Conservation (phyloP, 2,329 filamentous ascomycete genomes). For the Aspergillus floridensis region DNA sequence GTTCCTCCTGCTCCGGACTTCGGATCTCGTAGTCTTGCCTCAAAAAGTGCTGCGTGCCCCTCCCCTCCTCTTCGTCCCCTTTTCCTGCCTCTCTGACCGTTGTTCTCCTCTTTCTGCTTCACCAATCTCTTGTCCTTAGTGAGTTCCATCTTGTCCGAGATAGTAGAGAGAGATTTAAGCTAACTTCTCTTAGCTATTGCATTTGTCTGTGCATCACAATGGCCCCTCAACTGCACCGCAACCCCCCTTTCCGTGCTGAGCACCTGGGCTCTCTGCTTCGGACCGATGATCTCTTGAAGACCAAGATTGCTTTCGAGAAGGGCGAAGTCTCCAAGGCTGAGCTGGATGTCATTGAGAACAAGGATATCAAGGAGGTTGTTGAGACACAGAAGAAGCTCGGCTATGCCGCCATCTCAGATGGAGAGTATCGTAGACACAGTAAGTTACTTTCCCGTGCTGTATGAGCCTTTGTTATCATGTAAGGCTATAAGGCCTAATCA, state of each 20-base stretch:
- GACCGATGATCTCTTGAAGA: constrained; percentile 59
- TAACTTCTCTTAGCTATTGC: background rate
- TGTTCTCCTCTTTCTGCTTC: background rate
- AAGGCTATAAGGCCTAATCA: background rate
- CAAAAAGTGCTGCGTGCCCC: background rate
- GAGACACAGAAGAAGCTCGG: constrained; percentile 62
- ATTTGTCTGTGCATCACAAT: constrained; percentile 19
- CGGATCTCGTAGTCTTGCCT: background rate
- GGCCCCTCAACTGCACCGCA: constrained; percentile 37
- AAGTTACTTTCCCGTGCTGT: constrained; percentile 10
- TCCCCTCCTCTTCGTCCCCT: background rate
- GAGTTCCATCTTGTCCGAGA: background rate
- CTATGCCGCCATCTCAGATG: constrained; percentile 64
- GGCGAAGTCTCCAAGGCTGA: constrained; percentile 55
- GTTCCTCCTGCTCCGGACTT: background rate
- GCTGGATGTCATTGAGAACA: constrained; percentile 61
- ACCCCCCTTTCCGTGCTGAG: constrained; percentile 67
- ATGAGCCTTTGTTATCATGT: background rate
- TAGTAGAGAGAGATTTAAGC: background rate
- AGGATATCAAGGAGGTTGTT: constrained; percentile 64
- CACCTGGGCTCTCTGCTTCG: constrained; percentile 70
- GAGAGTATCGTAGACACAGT: constrained; percentile 60
- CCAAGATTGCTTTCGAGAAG: constrained; percentile 56
- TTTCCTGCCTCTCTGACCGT: background rate
- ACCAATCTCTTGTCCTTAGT: background rate